These are phyloP conservation scores for Suhomyces wounanorum DNA, from an alignment of 1,139 yeast genomes.

Conservation along the genomic window DNA sequence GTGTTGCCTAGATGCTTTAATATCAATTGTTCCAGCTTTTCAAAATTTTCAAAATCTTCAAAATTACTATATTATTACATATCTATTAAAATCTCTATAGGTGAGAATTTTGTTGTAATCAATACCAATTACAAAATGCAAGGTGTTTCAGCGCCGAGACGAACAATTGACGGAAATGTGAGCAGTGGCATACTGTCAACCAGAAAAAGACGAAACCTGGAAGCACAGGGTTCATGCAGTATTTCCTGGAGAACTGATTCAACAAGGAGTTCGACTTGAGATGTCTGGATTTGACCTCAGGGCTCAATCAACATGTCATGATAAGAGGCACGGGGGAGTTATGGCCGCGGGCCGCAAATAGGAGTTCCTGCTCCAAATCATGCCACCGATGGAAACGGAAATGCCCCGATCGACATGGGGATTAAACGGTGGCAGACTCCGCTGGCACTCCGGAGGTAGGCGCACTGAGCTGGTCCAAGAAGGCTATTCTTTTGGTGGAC, in stretches of 20 bases:
- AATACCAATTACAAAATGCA: neutral
- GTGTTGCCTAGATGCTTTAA: no score
- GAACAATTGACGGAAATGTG: no score
- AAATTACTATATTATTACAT: no score
- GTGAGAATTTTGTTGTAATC: no score
- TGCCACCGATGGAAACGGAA: neutral
- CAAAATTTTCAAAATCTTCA: no score
- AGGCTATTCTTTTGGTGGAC: constrained; percentile 35
- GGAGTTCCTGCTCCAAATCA: neutral
- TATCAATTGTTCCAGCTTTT: no score
- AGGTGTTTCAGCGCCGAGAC: neutral
- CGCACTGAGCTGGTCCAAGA: constrained; percentile 22
- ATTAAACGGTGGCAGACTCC: neutral
- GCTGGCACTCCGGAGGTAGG: neutral
- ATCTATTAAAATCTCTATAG: no score
- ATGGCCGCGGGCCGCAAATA: neutral
- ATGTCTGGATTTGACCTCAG: neutral
- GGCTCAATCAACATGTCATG: neutral
- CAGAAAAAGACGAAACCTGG: neutral
- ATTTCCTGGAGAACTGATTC: neutral
- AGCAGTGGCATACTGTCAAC: no score
- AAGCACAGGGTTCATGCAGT: neutral
- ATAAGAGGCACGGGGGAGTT: neutral
- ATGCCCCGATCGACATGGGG: neutral
- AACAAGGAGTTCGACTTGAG: neutral